These are phyloP conservation scores for Xylariaceae sp. DNA, from an alignment of 2,329 filamentous ascomycete genomes.

Conservation along the genomic window DNA sequence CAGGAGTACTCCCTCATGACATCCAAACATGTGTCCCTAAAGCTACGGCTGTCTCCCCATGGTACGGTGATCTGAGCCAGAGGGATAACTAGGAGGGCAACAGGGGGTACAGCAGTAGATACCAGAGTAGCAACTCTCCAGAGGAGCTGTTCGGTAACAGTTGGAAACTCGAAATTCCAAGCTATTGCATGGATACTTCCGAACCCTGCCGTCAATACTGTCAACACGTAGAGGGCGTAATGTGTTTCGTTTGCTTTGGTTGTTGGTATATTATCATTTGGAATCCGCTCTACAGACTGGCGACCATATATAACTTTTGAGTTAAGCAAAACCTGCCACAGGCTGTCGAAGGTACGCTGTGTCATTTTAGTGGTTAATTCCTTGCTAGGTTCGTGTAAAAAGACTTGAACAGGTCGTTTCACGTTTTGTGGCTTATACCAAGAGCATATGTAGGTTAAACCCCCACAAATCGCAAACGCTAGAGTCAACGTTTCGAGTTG, in stretches of 20 bases:
- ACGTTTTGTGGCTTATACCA: conserved; percentile 14
- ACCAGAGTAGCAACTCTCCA: conserved; percentile 14
- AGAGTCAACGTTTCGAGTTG: conserved; percentile 16
- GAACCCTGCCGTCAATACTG: conserved; percentile 2
- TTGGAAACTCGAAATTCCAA: conserved; percentile 20
- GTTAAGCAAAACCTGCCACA: neutral
- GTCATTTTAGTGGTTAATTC: neutral
- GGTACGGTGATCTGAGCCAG: neutral
- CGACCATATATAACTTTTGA: neutral
- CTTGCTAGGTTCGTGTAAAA: neutral
- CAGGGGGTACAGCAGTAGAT: conserved; percentile 4
- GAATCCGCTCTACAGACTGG: neutral
- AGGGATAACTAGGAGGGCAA: conserved; percentile 5
- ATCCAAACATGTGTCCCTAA: conserved; percentile 1
- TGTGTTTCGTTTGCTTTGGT: neutral
- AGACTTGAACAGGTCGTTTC: conserved; percentile 1
- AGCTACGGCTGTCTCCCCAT: conserved; percentile 1
- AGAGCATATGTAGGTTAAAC: conserved; percentile 2
- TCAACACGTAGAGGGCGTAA: conserved; percentile 8
- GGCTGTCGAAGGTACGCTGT: conserved; percentile 1
- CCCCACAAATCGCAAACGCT: conserved; percentile 2
- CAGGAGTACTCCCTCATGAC: conserved; percentile 19
- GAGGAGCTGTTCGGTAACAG: conserved; percentile 6
- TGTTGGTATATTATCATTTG: conserved; percentile 13
- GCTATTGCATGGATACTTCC: conserved; percentile 16